Conservation (phyloP, 768 basidiomycete species). For the Calocybe cyanea region DNA sequence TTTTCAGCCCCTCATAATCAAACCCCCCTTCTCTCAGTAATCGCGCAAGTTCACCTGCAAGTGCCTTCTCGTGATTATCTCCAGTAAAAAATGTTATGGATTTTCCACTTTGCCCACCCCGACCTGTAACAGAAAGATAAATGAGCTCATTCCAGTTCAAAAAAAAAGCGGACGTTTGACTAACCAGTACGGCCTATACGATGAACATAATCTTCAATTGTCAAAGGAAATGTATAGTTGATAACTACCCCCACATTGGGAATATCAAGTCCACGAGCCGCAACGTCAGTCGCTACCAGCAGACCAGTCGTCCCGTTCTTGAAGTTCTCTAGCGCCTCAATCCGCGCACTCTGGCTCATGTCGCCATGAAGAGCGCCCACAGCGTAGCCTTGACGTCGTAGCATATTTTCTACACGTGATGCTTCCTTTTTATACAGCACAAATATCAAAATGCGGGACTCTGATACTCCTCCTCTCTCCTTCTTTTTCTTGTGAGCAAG, state of each 20-base stretch:
- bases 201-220: constrained; percentile 90
- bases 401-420: constrained; percentile 78
- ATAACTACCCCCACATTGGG: constrained; percentile 92
- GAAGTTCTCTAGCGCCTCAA: constrained; percentile 85
- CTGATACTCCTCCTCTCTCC: constrained; percentile 42
- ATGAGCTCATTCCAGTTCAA: constrained; percentile 9
- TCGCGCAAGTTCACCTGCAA: constrained; percentile 91
- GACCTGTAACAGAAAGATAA: constrained; percentile 47
- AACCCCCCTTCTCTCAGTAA: constrained; percentile 88
- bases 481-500: constrained; percentile 56
- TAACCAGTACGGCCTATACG: constrained; percentile 86
- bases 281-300: constrained; percentile 96
- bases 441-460: constrained; percentile 83
- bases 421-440: constrained; percentile 98
- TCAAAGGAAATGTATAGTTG: constrained; percentile 97
- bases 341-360: constrained; percentile 78
- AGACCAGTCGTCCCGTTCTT: constrained; percentile 74
- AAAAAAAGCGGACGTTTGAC: constrained; percentile 17
- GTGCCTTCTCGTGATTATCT: constrained; percentile 72
- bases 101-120: constrained; percentile 86
- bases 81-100: constrained; percentile 98
- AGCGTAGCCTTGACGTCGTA: constrained; percentile 67
- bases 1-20: constrained; percentile 68
- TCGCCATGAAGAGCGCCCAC: constrained; percentile 90
- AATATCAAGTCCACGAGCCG: constrained; percentile 95